Evolutionary conservation across 202 grass and related monocot genomes (phyloP), one percentile per base, ranked within the genome.

Genomic region (Brachypodium distachyon): DNA sequence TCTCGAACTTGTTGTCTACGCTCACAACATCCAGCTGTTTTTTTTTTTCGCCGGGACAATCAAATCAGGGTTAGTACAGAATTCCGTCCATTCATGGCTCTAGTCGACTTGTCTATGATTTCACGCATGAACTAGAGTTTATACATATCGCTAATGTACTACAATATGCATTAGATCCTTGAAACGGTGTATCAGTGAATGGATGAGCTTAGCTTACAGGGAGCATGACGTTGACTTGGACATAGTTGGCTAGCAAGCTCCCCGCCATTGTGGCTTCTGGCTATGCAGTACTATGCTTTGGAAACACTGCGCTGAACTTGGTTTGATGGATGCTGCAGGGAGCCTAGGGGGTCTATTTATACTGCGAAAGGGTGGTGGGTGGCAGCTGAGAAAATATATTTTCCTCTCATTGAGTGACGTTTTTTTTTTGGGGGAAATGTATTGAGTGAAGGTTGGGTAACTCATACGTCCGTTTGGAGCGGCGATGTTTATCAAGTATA

Each of bases 171-270:
- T 12, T 46, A 18, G 27, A 69, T 46, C 38, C 8, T 69, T 33
- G 18, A 44, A 61, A 37, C 10, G n/a, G 27, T 43, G 22, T 28
- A 21, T 72, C 4, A 2, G 7, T 43, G 26, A 16, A 61, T 22
- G 50, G 38, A n/a, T n/a, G n/a, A 70, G 36, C 36, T 60, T 67
- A 60, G 79, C 95, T 81, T 87, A 98, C 95, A 29, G 86, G 91
- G 55, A 98, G 87, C 95, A 94, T 97, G 49, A 90, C 91, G 77
- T 88, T 90, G 58, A 92, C 89, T 71, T 88, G 87, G 51, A 97
- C 87, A 72, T 94, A 97, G 84, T 97, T 97, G 59, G 84, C 87
- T 47, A 84, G 48, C 88, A 90, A 74, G 71, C 77, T 83, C 62
- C 12, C 53, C 0, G 32, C 70, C 86, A 88, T 84, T 70, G 70